Evolutionary conservation across 768 basidiomycete species (phyloP).

Genomic region (Xerocomus brunneocitrinus): DNA sequence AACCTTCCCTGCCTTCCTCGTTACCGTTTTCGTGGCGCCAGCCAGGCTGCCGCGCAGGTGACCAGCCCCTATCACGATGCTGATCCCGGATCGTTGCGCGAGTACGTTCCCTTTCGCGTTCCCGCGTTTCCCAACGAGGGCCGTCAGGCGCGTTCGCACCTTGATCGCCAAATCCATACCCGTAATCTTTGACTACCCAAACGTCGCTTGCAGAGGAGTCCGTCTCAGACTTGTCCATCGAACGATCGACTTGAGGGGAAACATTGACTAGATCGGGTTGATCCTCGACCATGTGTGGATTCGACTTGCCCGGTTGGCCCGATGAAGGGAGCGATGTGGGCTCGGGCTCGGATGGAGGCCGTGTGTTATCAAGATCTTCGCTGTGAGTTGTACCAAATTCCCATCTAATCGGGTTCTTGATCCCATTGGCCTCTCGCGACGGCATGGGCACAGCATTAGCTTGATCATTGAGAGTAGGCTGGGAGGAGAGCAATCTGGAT

Average conservation of each 20-base stretch:
- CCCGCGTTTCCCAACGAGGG: constrained; percentile 28
- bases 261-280: neutral
- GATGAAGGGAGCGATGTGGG: neutral
- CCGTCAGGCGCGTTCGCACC: constrained; percentile 34
- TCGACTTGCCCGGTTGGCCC: neutral
- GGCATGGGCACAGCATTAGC: neutral
- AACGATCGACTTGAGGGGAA: constrained; percentile 1
- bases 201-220: constrained; percentile 31
- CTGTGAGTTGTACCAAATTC: constrained; percentile 49
- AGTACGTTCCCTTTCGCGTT: constrained; percentile 20
- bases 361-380: constrained; percentile 6
- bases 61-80: constrained; percentile 17
- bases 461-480: neutral
- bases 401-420: constrained; percentile 39
- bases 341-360: neutral
- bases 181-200: constrained; percentile 57
- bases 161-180: constrained; percentile 56
- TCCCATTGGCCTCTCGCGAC: constrained; percentile 10
- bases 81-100: constrained; percentile 12
- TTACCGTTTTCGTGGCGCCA: constrained; percentile 25
- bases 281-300: neutral
- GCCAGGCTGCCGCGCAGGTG: constrained; percentile 12
- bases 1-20: constrained; percentile 20
- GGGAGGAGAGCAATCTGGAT: constrained; percentile 7
- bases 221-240: constrained; percentile 10